Base-by-base conservation (phyloP, 805 yeast genomes). In the Lachancea sp. region DNA sequence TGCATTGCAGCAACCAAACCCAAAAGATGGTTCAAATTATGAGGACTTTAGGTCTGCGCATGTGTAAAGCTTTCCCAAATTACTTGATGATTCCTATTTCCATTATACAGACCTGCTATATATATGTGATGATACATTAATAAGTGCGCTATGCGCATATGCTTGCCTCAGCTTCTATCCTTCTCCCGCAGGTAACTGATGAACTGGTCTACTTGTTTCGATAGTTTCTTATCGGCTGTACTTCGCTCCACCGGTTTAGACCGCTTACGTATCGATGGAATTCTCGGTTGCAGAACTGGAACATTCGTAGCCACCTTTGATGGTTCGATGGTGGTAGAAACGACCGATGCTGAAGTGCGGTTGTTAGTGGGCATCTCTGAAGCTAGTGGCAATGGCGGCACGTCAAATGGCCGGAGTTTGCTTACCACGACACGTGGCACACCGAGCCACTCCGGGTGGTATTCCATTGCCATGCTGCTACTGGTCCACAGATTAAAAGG, bases 1-100 rank as follows among this genome's bases (percentile, higher is more conserved):
- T 68, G 70, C 37, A 60, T 74, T 51, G 75, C 75, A 19, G 43
- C 34, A 9, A 25, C 31, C 13, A 26, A 29, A 17, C 23, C 23
- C 23, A 30, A 22, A 22, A 40, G 49, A 17, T 36, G 49, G 47
- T 36, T 45, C 38, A 43, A 48, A 36, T 34, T 45, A 34, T 45
- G 17, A 32, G 13, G 23, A 15, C 34, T 12, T 17, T 23, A 17
- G 12, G 34, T 12, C 5, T 8, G n/a, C n/a, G n/a, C n/a, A n/a
- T n/a, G n/a, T n/a, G n/a, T n/a, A n/a, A n/a, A n/a, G n/a, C n/a
- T n/a, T n/a, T n/a, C n/a, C n/a, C n/a, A n/a, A n/a, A n/a, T n/a
- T n/a, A n/a, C n/a, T n/a, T n/a, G n/a, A n/a, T n/a, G n/a, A 33
- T 12, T 33, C 25, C 21, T n/a, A 33, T 9, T 33, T n/a, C 21